phyloP scores from a whole-genome alignment of 768 basidiomycete species.

The Lentinula sp. region DNA sequence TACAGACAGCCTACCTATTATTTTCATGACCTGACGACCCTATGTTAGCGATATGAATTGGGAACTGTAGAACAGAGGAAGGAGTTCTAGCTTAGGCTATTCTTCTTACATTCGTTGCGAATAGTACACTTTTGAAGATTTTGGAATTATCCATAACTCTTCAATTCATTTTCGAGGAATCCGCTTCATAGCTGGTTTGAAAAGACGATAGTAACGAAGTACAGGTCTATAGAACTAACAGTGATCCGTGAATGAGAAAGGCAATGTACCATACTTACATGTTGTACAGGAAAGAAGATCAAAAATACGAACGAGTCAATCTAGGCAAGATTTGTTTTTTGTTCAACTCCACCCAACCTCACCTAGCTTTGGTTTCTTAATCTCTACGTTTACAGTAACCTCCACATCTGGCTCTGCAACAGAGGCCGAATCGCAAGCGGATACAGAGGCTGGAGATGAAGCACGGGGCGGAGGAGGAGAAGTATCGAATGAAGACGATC shows the following conservation, averaged over 20 bases:
- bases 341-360: not conserved
- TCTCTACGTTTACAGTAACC: not conserved
- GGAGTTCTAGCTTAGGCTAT: not conserved
- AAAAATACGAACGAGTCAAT: not conserved
- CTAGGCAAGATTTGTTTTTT: not conserved
- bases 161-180: not conserved
- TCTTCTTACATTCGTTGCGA: conserved; percentile 4
- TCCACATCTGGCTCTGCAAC: not conserved
- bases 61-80: not conserved
- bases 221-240: too few species aligned
- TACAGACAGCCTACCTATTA: not conserved
- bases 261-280: too few species aligned
- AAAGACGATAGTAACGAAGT: too few species aligned
- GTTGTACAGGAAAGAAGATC: not conserved
- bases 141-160: not conserved
- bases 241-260: too few species aligned
- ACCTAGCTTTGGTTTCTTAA: not conserved
- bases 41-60: not conserved
- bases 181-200: too few species aligned
- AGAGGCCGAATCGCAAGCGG: not conserved
- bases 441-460: not conserved
- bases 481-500: not conserved
- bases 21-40: not conserved
- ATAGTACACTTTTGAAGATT: not conserved
- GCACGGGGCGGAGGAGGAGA: not conserved